Evolutionary conservation across 2,329 filamentous ascomycete genomes (phyloP), one percentile per base, ranked within the genome.

Genomic region (Huntiella decipiens): DNA sequence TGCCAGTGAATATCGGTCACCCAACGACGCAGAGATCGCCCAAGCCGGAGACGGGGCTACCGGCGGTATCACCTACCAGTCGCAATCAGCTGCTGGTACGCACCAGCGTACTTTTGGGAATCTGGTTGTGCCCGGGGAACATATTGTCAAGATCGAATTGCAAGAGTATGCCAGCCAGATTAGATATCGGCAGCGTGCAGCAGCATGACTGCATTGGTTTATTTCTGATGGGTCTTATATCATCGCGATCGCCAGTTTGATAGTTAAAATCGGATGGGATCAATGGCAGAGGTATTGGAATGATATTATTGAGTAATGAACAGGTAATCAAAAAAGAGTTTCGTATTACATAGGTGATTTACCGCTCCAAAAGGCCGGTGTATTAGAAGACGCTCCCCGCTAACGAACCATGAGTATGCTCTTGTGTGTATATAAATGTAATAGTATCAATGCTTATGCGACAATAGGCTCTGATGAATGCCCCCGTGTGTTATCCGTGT

Each of bases 1-100:
- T 53, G 83, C 88, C 0, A 82, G 91, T 61, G 91, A 98, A 62
- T 96, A 95, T 62, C 82, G 88, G 2, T 72, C 76, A 48, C 86
- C 86, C 1, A 72, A 75, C 2, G 58, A 63, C 13, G 63, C 68
- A 36, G 63, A 67, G 45, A 54, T 63, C 3, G 59, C 61, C 7
- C 63, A 64, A 46, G 58, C 61, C 12, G 57, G 58, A 13, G 28
- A 22, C 12, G 17, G 32, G n/a, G 10, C 11, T 22, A 22, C 43
- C 17, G n/a, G 11, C 22, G 32, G n/a, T 16, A 16, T 17, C n/a
- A 38, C 39, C 28, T 38, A n/a, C 28, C 16, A 11, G 28, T 17
- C 28, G 52, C 12, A 22, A 31, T 8, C 7, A 8, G 15, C 40
- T n/a, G 28, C n/a, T 16, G 53, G 40, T 53, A 55, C 32, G 36